Percentiles rank a stretch among this genome's conserved stretches.
Conservation (phyloP, 352 stramenopile species). For the Thalassiosira allenii region DNA sequence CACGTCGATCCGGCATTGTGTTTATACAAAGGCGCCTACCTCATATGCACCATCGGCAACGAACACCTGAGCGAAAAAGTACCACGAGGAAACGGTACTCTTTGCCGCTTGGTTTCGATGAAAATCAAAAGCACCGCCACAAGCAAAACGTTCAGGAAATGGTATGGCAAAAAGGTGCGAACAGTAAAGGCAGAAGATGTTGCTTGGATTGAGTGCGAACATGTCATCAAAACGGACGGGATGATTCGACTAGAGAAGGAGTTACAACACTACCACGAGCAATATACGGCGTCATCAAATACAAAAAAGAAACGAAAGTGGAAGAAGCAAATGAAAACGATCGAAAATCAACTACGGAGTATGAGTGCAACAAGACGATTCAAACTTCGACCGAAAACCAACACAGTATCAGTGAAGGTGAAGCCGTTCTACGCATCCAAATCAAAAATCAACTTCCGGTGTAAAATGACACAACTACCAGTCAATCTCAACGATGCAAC, state of each 20-base stretch:
- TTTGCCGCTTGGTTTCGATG: not conserved
- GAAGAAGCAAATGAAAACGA: not conserved
- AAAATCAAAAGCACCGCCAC: not conserved
- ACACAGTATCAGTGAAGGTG: not conserved
- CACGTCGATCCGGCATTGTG: not conserved
- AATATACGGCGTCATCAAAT: not conserved
- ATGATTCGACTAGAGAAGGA: conserved; percentile 3
- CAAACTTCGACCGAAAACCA: not conserved
- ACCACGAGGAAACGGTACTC: not conserved
- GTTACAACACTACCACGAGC: not conserved
- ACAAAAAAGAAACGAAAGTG: not conserved
- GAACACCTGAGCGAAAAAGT: not conserved
- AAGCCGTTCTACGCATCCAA: not conserved
- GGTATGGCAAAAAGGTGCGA: not conserved
- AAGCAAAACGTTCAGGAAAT: not conserved
- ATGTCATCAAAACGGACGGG: not conserved
- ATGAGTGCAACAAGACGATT: not conserved
- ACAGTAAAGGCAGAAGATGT: conserved; percentile 1
- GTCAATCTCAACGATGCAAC: conserved; percentile 20
- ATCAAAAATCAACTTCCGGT: not conserved
- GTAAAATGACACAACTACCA: conserved; percentile 7
- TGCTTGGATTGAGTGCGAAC: not conserved
- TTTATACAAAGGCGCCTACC: not conserved
- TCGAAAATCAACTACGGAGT: not conserved
- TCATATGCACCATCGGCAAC: not conserved